Evolutionary conservation across 2,329 filamentous ascomycete species (phyloP), one percentile per base, ranked within the genome.

Genomic region (Sclerotinia borealis): DNA sequence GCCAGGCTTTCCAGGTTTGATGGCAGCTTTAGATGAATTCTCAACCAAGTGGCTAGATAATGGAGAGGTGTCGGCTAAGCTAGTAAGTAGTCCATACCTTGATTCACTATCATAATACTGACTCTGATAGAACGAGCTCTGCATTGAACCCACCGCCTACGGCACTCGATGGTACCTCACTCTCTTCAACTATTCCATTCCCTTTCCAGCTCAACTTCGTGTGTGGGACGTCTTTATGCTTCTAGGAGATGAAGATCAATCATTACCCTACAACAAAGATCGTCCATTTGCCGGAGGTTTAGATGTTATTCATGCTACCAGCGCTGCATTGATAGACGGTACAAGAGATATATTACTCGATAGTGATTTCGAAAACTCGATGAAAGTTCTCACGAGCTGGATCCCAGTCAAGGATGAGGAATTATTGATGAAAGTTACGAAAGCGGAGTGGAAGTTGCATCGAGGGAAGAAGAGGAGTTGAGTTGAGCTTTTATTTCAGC

Each of bases 211-310:
- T 4, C 95, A 98, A 76, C 86, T 99, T 41, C 89, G 95, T 55
- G 90, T 99, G 19, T 99, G 95, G 95, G 95, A 99, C 73, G 90
- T 97, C 1, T 98, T 98, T 77, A 92, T 99, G 84, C 85, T 99
- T 17, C 84, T 98, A 15, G 95, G 93, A 52, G 91, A 93, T 69
- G 81, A 83, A 11, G 80, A 86, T n/a, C 79, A 82, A 19, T 64
- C 67, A 2, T 39, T 68, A 17, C 27, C 68, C 2, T 63, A 69
- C 27, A 71, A 68, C 25, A 71, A 72, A 59, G 71, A 75, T 54
- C 73, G 72, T 61, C 74, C 75, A 51, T 82, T 86, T 70, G 79
- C 83, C 69, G 83, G 85, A 45, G 90, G 92, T 59, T 82, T 98
- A 41, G 92, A 96, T 71, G 83, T 98, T 41, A 79, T 99, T 58